Evolutionary conservation across 139 green algal species (phyloP), one percentile per base, ranked within the genome.

Genomic region (Medakamo hakoo): DNA sequence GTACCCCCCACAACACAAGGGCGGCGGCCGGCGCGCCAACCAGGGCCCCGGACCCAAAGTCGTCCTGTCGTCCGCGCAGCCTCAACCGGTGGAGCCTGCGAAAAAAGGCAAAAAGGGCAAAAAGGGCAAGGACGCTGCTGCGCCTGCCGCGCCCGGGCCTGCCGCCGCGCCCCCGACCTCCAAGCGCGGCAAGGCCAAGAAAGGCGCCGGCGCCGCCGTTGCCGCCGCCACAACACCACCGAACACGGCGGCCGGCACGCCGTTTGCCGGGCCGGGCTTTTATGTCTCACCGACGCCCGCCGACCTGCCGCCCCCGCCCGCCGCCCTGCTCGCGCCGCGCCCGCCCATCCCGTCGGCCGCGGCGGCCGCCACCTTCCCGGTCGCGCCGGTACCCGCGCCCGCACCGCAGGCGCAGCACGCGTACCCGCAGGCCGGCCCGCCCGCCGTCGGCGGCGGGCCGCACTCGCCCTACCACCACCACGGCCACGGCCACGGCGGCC

Each of bases 141-240:
- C 58, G 19, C 27, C 65, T 63, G 28, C 62, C 69, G 48, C 60
- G 58, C 24, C 32, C 32, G n/a, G 32, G 20, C 14, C 61, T 24
- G 24, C 27, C 57, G 28, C 18, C 0, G 66, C 65, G 59, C 22
- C 32, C 2, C n/a, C 30, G 22, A 23, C 40, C 19, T 49, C 4
- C 60, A 71, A 66, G 24, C 25, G 48, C 27, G 57, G 25, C 64
- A 65, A 61, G 40, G 40, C 21, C 40, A 52, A 52, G 40, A 52
- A 52, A 16, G 40, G 40, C 16, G 40, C 9, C 40, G 40, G 16
- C 40, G 40, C 40, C 9, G 40, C n/a, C n/a, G n/a, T n/a, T n/a
- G n/a, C 16, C 40, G 40, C 40, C 40, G 40, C 40, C 9, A 52
- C 40, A 52, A 9, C 40, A 16, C 40, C 40, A 52, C 16, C 40